Percentiles rank a stretch among this genome's conserved stretches.
Conservation (phyloP, 768 basidiomycete species). For the Rhizopogon vesiculosus region DNA sequence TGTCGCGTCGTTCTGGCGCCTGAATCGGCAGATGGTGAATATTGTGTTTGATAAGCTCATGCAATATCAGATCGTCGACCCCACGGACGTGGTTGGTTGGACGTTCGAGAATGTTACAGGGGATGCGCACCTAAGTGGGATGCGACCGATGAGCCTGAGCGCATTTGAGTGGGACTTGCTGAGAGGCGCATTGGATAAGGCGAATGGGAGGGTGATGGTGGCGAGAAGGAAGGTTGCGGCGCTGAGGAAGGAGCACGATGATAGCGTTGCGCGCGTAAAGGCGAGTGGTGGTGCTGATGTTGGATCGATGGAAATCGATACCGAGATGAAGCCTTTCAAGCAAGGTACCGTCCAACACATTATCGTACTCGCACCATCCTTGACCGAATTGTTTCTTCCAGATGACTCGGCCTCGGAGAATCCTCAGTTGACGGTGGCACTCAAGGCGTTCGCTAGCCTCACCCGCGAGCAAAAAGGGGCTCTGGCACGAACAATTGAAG, state of each 20-base stretch:
- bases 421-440: constrained; percentile 61
- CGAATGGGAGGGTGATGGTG: constrained; percentile 80
- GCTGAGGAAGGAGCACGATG: constrained; percentile 86
- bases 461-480: constrained; percentile 74
- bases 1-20: constrained; percentile 76
- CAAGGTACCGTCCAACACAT: constrained; percentile 15
- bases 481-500: constrained; percentile 66
- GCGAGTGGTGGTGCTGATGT: constrained; percentile 52
- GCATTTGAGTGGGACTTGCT: constrained; percentile 85
- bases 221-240: constrained; percentile 69
- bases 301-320: constrained; percentile 61
- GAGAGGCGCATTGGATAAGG: constrained; percentile 81
- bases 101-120: constrained; percentile 60
- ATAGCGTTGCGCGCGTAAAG: constrained; percentile 70
- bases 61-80: constrained; percentile 97
- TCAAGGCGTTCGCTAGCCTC: constrained; percentile 72
- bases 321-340: constrained; percentile 61
- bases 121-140: constrained; percentile 32
- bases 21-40: constrained; percentile 79
- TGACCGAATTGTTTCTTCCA: constrained; percentile 13
- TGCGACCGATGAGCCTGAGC: constrained; percentile 35
- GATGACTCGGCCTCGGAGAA: constrained; percentile 54
- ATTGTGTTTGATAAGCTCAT: constrained; percentile 98
- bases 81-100: constrained; percentile 86
- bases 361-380: not conserved